These are phyloP conservation scores for Verticillium longisporum DNA, from an alignment of 2,329 filamentous ascomycete species.

Conservation along the genomic window DNA sequence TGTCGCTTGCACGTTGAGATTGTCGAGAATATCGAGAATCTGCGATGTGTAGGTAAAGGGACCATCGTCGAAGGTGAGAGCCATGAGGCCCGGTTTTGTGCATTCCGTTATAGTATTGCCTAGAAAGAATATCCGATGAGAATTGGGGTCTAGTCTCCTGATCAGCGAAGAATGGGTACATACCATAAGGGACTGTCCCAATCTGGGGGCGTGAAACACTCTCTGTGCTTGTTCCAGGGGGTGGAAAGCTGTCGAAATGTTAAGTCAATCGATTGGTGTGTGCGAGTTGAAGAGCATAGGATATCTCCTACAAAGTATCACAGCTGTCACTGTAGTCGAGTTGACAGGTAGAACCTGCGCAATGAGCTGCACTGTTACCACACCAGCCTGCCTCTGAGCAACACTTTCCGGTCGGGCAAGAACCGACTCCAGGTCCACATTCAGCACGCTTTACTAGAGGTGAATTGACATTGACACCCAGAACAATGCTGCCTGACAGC, in stretches of 20 bases:
- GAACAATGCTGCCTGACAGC: conserved; percentile 6
- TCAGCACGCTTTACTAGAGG: conserved; percentile 12
- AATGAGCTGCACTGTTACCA: conserved; percentile 25
- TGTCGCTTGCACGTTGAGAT: conserved; percentile 25
- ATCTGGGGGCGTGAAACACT: conserved; percentile 20
- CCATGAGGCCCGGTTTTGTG: conserved; percentile 26
- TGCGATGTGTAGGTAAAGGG: conserved; percentile 33
- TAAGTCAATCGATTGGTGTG: background rate
- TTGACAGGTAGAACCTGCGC: conserved; percentile 29
- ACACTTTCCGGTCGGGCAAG: conserved; percentile 23
- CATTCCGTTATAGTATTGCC: conserved; percentile 28
- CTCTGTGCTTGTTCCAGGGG: conserved; percentile 23
- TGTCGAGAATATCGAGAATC: conserved; percentile 30
- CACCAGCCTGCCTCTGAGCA: conserved; percentile 30
- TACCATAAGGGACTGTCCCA: conserved; percentile 31
- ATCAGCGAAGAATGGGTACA: conserved; percentile 15
- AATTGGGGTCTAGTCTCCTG: too few relatives aligned
- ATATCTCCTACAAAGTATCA: conserved; percentile 30
- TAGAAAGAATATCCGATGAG: conserved; percentile 4
- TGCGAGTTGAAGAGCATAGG: background rate
- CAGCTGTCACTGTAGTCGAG: conserved; percentile 31
- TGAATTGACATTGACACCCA: conserved; percentile 7
- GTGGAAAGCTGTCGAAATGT: conserved; percentile 18
- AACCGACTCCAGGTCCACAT: conserved; percentile 27
- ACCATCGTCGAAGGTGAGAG: conserved; percentile 41